Evolutionary conservation across 1,139 yeast genomes (phyloP).

Genomic region (Pichia norvegensis): DNA sequence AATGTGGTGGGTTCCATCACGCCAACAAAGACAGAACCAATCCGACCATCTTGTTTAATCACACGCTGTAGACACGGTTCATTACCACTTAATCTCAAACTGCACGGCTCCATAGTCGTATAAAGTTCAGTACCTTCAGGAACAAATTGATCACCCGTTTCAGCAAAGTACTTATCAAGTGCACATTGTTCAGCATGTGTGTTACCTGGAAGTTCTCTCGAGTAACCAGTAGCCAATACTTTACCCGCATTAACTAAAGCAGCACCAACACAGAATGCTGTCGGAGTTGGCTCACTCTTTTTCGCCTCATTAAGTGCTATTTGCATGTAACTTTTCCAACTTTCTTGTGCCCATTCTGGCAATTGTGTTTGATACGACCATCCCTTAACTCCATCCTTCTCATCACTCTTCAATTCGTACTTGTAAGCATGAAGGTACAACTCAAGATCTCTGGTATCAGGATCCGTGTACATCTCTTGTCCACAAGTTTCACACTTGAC

Average conservation of each 20-base stretch:
- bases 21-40: conserved; percentile 55
- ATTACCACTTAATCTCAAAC: conserved; percentile 82
- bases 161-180: conserved; percentile 56
- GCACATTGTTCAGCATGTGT: conserved; percentile 99
- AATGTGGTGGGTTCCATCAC: conserved; percentile 87
- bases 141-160: conserved; percentile 34
- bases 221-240: conserved; percentile 71
- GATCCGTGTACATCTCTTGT: conserved; percentile 75
- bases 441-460: conserved; percentile 77
- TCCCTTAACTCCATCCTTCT: not conserved
- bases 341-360: conserved; percentile 80
- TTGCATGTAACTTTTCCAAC: conserved; percentile 47
- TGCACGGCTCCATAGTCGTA: conserved; percentile 98
- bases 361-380: conserved; percentile 78
- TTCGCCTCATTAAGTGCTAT: conserved; percentile 69
- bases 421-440: conserved; percentile 86
- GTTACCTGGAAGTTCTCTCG: conserved; percentile 88
- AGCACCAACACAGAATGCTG: conserved; percentile 94
- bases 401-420: conserved; percentile 46
- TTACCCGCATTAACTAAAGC: conserved; percentile 54
- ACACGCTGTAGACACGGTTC: conserved; percentile 82
- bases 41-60: conserved; percentile 28
- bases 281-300: conserved; percentile 73
- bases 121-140: conserved; percentile 79
- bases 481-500: conserved; percentile 64